Evolutionary conservation across 2,329 filamentous ascomycete genomes (phyloP).

Genomic region (Scleromitrula shiraiana): DNA sequence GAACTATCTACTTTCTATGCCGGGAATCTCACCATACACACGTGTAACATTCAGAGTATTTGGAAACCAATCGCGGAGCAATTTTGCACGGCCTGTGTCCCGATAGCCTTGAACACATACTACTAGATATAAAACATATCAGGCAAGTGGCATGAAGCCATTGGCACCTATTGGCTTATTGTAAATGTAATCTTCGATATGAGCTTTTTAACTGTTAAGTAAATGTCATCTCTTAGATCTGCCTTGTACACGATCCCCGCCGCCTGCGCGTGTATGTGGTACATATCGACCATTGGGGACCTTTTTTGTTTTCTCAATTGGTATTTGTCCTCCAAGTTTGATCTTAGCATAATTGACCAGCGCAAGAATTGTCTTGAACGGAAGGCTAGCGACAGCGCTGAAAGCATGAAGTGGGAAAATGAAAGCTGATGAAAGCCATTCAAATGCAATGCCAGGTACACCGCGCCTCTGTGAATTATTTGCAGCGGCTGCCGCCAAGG

Average conservation of each 20-base stretch:
- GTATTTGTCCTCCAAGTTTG: conserved; percentile 12
- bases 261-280: conserved; percentile 7
- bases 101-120: neutral
- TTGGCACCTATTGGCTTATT: neutral
- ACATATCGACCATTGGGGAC: conserved; percentile 16
- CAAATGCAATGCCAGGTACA: conserved; percentile 19
- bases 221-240: conserved; percentile 16
- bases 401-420: conserved; percentile 25
- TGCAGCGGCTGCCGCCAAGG: conserved; percentile 70
- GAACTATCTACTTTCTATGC: neutral
- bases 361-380: conserved; percentile 19
- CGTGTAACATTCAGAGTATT: neutral
- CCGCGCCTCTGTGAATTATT: conserved; percentile 26
- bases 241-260: conserved; percentile 13
- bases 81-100: neutral
- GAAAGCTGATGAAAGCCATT: conserved; percentile 24
- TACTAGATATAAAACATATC: neutral
- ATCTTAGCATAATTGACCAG: conserved; percentile 18
- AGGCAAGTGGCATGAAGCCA: conserved; percentile 1
- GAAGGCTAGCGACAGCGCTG: conserved; percentile 18
- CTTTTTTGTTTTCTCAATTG: conserved; percentile 12
- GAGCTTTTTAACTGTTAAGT: conserved; percentile 1
- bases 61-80: neutral
- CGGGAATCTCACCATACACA: neutral
- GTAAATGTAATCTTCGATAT: neutral